Conservation (phyloP, 2,329 filamentous ascomycete species). For the Colletotrichum sp. region DNA sequence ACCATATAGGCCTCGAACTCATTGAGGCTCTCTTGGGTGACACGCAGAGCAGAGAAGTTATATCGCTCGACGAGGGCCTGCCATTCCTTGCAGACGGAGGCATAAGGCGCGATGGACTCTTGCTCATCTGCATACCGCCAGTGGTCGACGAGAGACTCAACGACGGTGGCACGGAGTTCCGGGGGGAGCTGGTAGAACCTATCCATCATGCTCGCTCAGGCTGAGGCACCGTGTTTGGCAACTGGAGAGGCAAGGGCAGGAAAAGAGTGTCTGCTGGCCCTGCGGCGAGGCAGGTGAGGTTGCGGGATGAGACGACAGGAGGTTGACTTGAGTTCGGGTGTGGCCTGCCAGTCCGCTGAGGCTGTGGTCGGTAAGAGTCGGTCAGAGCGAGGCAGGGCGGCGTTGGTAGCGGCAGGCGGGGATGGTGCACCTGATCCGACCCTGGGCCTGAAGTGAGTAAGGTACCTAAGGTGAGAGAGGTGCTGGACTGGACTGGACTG, state of each 20-base stretch:
- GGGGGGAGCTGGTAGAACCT: constrained; percentile 10
- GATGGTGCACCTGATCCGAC: constrained; percentile 14
- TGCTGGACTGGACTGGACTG: not conserved
- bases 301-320: constrained; percentile 19
- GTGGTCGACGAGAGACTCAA: constrained; percentile 17
- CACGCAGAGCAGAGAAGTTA: constrained; percentile 25
- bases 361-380: constrained; percentile 18
- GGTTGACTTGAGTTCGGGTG: constrained; percentile 18
- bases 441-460: not conserved
- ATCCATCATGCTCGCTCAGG: constrained; percentile 8
- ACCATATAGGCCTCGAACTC: constrained; percentile 25
- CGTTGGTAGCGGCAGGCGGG: constrained; percentile 5
- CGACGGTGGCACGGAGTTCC: constrained; percentile 20
- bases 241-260: not conserved
- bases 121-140: constrained; percentile 22
- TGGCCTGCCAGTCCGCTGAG: constrained; percentile 12
- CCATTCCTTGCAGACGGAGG: constrained; percentile 30
- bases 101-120: constrained; percentile 23
- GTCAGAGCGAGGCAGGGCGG: constrained; percentile 13
- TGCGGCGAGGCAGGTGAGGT: constrained; percentile 3
- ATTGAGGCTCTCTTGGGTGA: constrained; percentile 20
- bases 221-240: constrained; percentile 4
- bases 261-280: not conserved
- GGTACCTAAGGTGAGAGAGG: not conserved
- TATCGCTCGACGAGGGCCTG: constrained; percentile 26